These are phyloP conservation scores for Xylaria sp. DNA, from an alignment of 2,329 filamentous ascomycete genomes.

Conservation along the genomic window DNA sequence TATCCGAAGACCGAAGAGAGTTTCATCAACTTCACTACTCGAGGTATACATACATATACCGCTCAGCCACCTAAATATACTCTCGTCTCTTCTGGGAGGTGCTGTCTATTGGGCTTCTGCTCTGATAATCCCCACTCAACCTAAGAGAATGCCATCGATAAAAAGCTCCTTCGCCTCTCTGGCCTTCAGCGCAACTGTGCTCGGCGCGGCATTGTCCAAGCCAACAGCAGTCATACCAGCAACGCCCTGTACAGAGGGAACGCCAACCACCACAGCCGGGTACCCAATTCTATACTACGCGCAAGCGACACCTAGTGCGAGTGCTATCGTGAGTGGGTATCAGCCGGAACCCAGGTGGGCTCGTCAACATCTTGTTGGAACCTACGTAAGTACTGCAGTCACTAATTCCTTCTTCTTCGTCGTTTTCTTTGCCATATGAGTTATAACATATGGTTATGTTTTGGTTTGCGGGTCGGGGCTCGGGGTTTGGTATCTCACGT, in stretches of 20 bases:
- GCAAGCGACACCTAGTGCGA: slow-evolving; percentile 40
- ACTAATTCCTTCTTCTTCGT: background rate
- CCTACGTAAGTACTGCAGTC: slow-evolving; percentile 41
- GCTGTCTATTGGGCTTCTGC: background rate
- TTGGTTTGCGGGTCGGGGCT: background rate
- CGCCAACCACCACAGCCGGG: slow-evolving; percentile 45
- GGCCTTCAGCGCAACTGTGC: slow-evolving; percentile 12
- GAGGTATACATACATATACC: background rate
- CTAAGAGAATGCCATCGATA: slow-evolving; percentile 9
- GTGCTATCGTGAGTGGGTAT: slow-evolving; percentile 39
- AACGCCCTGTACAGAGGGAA: slow-evolving; percentile 44
- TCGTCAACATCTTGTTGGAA: slow-evolving; percentile 43
- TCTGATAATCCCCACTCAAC: background rate
- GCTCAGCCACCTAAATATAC: background rate
- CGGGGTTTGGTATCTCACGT: background rate
- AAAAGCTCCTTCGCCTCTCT: slow-evolving; percentile 17
- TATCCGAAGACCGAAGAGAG: background rate
- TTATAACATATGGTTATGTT: background rate
- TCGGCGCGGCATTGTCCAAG: slow-evolving; percentile 34
- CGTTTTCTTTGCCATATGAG: background rate
- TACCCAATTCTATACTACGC: slow-evolving; percentile 48
- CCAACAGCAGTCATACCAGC: slow-evolving; percentile 19
- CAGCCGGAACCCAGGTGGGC: slow-evolving; percentile 47
- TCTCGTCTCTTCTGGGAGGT: background rate
- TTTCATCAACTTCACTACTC: background rate